phyloP scores from a whole-genome alignment of 164 flowering plant species.

The Houttuynia cordata region DNA sequence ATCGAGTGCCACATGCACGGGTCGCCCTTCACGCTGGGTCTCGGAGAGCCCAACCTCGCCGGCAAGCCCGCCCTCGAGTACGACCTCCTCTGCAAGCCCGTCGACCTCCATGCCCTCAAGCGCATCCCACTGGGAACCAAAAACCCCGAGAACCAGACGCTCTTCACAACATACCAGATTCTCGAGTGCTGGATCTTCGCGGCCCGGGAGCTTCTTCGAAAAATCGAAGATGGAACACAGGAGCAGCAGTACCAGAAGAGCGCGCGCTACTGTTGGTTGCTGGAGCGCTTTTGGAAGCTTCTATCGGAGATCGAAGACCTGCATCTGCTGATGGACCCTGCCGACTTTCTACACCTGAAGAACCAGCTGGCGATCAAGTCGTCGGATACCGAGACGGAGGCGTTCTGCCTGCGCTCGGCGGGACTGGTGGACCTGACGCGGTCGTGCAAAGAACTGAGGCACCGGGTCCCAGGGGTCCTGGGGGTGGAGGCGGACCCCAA shows the following conservation, averaged over 20 bases:
- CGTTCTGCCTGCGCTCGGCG: constrained; percentile 64
- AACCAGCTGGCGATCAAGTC: constrained; percentile 43
- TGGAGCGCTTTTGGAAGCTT: constrained; percentile 67
- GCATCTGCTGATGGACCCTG: constrained; percentile 69
- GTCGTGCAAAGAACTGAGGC: constrained; percentile 53
- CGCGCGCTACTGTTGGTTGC: constrained; percentile 43
- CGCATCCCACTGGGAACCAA: constrained; percentile 21
- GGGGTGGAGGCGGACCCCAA: constrained; percentile 85
- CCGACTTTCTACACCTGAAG: constrained; percentile 62
- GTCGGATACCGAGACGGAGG: constrained; percentile 23
- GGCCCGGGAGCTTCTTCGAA: constrained; percentile 27
- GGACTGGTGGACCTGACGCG: constrained; percentile 40
- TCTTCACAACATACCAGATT: constrained; percentile 58
- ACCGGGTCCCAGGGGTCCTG: constrained; percentile 61
- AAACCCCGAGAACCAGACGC: constrained; percentile 32
- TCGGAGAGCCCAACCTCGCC: constrained; percentile 76
- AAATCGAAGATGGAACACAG: constrained; percentile 30
- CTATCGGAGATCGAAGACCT: constrained; percentile 54
- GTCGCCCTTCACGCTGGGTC: constrained; percentile 66
- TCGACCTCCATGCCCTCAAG: constrained; percentile 51
- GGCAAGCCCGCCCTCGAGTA: constrained; percentile 70
- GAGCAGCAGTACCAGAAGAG: constrained; percentile 25
- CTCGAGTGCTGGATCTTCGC: constrained; percentile 57
- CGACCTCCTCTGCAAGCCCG: constrained; percentile 67
- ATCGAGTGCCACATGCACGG: constrained; percentile 68